phyloP scores from a whole-genome alignment of 345 rosid genomes.

The Iberis pinnata region DNA sequence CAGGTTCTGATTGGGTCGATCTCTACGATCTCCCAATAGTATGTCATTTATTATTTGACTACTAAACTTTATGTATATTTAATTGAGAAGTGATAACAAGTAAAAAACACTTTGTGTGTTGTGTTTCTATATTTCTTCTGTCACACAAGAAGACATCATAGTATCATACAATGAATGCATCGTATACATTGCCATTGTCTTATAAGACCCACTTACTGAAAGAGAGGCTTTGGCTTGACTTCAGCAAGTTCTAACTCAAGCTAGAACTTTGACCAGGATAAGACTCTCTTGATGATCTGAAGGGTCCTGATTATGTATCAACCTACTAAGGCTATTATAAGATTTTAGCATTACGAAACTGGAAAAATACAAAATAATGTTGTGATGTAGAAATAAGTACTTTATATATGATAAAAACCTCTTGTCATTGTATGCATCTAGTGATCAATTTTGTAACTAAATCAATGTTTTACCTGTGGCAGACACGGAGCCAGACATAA shows the following conservation, averaged over 20 bases:
- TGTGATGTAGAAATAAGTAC: background rate
- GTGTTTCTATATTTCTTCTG: conserved; percentile 5
- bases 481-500: conserved; percentile 39
- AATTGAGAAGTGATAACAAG: too few species aligned
- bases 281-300: background rate
- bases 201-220: background rate
- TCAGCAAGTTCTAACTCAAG: background rate
- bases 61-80: too few species aligned
- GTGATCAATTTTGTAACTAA: conserved; percentile 19
- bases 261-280: too few species aligned
- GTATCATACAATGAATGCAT: conserved; percentile 2
- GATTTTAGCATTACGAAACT: background rate
- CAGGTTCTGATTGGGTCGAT: too few species aligned
- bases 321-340: background rate
- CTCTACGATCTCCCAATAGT: too few species aligned
- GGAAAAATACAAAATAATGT: background rate
- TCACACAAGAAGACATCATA: conserved; percentile 6
- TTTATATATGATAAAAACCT: conserved; percentile 2
- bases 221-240: conserved; percentile 4
- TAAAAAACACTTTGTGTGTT: too few species aligned
- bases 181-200: background rate
- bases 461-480: conserved; percentile 29
- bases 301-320: background rate
- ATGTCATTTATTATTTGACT: too few species aligned
- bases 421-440: conserved; percentile 28